Percentiles rank a stretch among this genome's conserved stretches.
These are phyloP conservation scores for Sarocladium oryzae DNA, from an alignment of 2,329 filamentous ascomycete genomes.

Conservation along the genomic window DNA sequence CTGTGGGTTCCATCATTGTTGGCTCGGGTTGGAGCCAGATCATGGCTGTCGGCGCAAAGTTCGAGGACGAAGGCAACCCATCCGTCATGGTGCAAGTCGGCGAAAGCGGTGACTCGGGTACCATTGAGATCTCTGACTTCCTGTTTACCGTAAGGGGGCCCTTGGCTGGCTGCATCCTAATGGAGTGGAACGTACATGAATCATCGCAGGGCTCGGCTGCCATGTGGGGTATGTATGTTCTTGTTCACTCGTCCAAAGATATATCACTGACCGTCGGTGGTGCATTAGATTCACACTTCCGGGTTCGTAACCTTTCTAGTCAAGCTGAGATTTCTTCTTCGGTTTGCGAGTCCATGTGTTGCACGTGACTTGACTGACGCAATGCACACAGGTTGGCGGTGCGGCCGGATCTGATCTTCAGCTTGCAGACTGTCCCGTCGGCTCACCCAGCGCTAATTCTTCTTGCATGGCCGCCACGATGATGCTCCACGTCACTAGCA, in stretches of 20 bases:
- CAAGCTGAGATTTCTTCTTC: no score
- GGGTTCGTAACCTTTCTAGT: constrained; percentile 38
- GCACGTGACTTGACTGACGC: constrained; percentile 48
- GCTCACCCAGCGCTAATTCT: constrained; percentile 23
- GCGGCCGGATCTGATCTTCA: constrained; percentile 16
- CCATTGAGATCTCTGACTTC: constrained; percentile 56
- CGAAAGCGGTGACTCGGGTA: constrained; percentile 46
- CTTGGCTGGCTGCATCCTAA: constrained; percentile 54
- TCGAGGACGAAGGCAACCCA: constrained; percentile 45
- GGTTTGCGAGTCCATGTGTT: no score
- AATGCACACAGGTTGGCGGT: constrained; percentile 29
- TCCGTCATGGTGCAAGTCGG: constrained; percentile 52
- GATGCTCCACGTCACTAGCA: constrained; percentile 37
- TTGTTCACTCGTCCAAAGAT: not conserved
- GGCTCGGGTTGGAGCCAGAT: constrained; percentile 41
- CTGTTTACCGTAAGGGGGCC: constrained; percentile 54
- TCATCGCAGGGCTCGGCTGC: constrained; percentile 55
- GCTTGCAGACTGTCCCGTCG: constrained; percentile 16
- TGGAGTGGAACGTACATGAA: constrained; percentile 83
- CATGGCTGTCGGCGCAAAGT: constrained; percentile 42
- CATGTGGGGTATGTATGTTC: constrained; percentile 12
- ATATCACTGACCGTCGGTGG: not conserved
- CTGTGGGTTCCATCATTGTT: constrained; percentile 36
- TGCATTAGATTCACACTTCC: constrained; percentile 42
- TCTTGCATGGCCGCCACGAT: constrained; percentile 55